A percentile compares a stretch with the other conserved stretches of the same genome.
These are phyloP conservation scores for Abrus precatorius DNA, from an alignment of 306 rosid genomes.

Conservation along the genomic window DNA sequence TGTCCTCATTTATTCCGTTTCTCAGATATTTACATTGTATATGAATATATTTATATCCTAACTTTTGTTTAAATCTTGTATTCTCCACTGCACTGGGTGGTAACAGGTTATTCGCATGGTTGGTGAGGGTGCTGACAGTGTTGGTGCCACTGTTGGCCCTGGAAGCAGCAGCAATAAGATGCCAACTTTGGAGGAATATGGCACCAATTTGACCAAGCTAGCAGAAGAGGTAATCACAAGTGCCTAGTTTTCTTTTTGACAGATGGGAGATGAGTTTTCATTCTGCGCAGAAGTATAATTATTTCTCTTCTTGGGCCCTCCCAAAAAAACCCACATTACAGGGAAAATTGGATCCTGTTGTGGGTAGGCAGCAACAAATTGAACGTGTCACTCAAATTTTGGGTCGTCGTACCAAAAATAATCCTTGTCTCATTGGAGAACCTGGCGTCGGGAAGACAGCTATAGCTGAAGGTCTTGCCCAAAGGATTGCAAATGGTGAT, in stretches of 20 bases:
- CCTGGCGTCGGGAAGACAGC: constrained; percentile 99
- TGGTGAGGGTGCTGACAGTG: constrained; percentile 98
- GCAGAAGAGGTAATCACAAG: constrained; percentile 83
- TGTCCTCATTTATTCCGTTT: background rate
- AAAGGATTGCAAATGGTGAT: constrained; percentile 92
- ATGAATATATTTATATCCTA: background rate
- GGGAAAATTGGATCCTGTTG: constrained; percentile 99
- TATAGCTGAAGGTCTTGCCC: constrained; percentile 99
- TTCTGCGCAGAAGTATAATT: constrained; percentile 1
- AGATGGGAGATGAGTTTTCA: constrained; percentile 28
- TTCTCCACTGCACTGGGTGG: constrained; percentile 36
- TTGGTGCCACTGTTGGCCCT: constrained; percentile 86
- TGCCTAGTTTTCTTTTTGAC: constrained; percentile 10
- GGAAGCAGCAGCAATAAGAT: constrained; percentile 88
- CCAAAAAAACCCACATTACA: background rate
- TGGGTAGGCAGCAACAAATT: constrained; percentile 95
- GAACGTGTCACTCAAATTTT: constrained; percentile 97
- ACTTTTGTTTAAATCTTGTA: constrained; percentile 8
- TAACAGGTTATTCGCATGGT: constrained; percentile 97
- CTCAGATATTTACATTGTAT: background rate
- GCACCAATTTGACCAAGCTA: constrained; percentile 94
- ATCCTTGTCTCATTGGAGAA: constrained; percentile 98
- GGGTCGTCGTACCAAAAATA: constrained; percentile 94
- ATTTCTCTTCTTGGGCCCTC: constrained; percentile 2
- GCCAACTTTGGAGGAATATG: constrained; percentile 99